phyloP scores from a whole-genome alignment of 306 rosid genomes.

The Prunus mongolica region DNA sequence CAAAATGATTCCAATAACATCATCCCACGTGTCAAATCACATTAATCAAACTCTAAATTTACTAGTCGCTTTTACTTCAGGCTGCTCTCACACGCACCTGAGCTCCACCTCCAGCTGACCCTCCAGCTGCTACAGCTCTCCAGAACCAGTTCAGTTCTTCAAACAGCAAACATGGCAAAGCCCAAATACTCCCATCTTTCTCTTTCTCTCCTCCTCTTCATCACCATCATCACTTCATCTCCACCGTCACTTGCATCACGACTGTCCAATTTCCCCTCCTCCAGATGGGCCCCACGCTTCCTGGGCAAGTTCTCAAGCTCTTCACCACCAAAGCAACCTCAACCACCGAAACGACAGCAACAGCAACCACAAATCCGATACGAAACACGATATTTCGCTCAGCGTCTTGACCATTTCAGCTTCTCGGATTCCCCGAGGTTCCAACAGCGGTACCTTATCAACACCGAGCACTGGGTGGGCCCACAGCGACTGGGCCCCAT shows the following conservation, averaged over 20 bases:
- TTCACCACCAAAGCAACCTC: not conserved
- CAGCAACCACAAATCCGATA: slow-evolving; percentile 25
- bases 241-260: slow-evolving; percentile 25
- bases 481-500: slow-evolving; percentile 56
- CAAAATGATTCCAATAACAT: not conserved
- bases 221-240: slow-evolving; percentile 1
- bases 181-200: not conserved
- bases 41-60: not conserved
- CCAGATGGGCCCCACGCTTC: slow-evolving; percentile 37
- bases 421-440: slow-evolving; percentile 51
- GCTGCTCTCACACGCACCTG: not conserved
- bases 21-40: not conserved
- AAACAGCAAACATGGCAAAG: slow-evolving; percentile 20
- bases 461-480: slow-evolving; percentile 61
- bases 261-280: slow-evolving; percentile 2
- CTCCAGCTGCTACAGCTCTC: not conserved
- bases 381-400: slow-evolving; percentile 60
- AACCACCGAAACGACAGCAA: not conserved
- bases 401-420: slow-evolving; percentile 82
- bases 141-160: not conserved
- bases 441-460: slow-evolving; percentile 77
- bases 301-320: slow-evolving; percentile 35
- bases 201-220: slow-evolving; percentile 1
- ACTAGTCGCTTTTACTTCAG: not conserved
- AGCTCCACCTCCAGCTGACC: not conserved